Evolutionary conservation across 1,284 basidiomycete species (phyloP).

Genomic region (Caloboletus inedulis): DNA sequence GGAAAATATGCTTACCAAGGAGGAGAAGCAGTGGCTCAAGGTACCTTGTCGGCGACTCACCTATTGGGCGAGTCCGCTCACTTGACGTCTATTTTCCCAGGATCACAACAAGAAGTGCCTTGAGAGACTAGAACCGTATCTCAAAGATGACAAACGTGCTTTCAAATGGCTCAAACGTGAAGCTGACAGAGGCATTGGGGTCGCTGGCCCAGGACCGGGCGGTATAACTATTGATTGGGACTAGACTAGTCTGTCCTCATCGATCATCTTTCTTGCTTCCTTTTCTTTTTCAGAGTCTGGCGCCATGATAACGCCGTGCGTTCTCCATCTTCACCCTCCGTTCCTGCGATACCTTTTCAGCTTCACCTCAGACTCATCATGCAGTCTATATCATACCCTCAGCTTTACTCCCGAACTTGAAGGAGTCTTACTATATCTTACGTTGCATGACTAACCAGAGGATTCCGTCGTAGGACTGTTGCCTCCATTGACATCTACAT

Average conservation of each 20-base stretch:
- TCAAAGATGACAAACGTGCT: conserved; percentile 79
- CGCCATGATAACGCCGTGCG: neutral
- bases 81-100: conserved; percentile 33
- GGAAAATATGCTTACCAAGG: conserved; percentile 75
- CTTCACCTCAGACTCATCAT: conserved; percentile 1
- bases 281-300: conserved; percentile 5
- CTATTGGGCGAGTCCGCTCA: conserved; percentile 1
- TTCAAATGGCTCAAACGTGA: conserved; percentile 79
- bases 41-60: conserved; percentile 35
- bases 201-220: conserved; percentile 55
- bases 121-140: conserved; percentile 65
- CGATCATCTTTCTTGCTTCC: neutral
- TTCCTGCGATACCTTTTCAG: conserved; percentile 22
- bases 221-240: conserved; percentile 77
- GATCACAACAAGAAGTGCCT: conserved; percentile 83
- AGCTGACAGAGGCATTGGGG: conserved; percentile 65
- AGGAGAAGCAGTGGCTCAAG: conserved; percentile 90
- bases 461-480: conserved; percentile 21
- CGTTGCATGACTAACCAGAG: conserved; percentile 25
- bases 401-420: conserved; percentile 8
- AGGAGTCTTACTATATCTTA: conserved; percentile 29
- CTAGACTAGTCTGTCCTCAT: conserved; percentile 31
- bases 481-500: conserved; percentile 16
- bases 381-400: conserved; percentile 7
- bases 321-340: conserved; percentile 1